A percentile compares a stretch with the other conserved stretches of the same genome.
Conservation (phyloP, 768 basidiomycete species). For the Serendipita indica region DNA sequence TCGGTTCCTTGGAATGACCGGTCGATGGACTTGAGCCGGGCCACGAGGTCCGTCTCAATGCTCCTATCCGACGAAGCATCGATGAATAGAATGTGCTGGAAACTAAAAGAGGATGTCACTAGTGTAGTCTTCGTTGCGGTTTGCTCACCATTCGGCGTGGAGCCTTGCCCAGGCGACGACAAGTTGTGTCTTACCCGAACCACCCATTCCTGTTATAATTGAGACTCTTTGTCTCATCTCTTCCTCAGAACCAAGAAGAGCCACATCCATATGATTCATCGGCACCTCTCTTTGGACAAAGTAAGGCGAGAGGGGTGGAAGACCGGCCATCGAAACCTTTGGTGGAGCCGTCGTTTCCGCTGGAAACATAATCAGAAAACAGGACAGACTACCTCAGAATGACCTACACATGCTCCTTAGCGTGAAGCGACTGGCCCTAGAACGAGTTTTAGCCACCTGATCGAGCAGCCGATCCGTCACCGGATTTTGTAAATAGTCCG, state of each 20-base stretch:
- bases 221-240: background rate
- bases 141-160: no score
- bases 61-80: background rate
- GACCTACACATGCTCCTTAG: background rate
- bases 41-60: background rate
- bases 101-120: background rate
- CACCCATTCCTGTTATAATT: background rate
- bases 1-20: background rate
- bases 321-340: background rate
- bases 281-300: background rate
- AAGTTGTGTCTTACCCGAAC: background rate
- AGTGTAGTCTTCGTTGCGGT: background rate
- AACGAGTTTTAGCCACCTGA: background rate
- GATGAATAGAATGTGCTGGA: background rate
- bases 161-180: background rate
- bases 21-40: background rate
- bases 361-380: background rate
- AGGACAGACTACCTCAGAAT: background rate
- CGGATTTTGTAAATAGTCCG: background rate
- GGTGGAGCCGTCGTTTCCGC: background rate
- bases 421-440: background rate
- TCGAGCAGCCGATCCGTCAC: background rate
- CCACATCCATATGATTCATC: background rate
- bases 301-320: background rate
- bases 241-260: background rate